Evolutionary conservation across 2,329 filamentous ascomycete species (phyloP), one percentile per base, ranked within the genome.

Genomic region (Didymellaceae sp.): DNA sequence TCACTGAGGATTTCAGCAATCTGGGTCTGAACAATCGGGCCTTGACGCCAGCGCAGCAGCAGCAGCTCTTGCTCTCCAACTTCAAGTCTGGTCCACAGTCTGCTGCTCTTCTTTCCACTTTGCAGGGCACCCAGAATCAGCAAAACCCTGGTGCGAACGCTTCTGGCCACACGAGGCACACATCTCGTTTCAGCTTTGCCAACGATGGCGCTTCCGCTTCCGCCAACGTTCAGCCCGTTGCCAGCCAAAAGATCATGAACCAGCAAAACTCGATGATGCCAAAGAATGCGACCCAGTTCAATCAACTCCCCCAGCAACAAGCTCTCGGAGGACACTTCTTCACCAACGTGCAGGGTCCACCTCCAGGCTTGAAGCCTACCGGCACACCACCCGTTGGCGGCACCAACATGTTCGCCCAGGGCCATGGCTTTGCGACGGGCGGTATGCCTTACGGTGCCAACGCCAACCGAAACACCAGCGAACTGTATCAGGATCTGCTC

Each of bases 291-390:
- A 69, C 63, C 35, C 77, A 78, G 26, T 81, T 80, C 63, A 84
- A 72, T 74, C 76, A 80, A 57, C 64, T 81, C 41, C 75, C 75
- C 43, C 82, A 84, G 61, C 81, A 83, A 62, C 77, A 80, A 59
- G 66, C 75, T 38, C 70, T 82, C 42, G 74, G 81, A 58, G 84
- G 81, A 58, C 89, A 90, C 57, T 94, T 91, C 70, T 97, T 94
- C 72, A 84, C 87, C 38, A 87, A 86, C 45, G 91, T 97, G 66
- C 91, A 95, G 65, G 93, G 92, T 3, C 94, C 95, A 21, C 94
- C 94, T 52, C 95, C 94, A 0, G 94, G 94, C 8, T 80, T 99
- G 21, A 99, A 99, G 77, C 95, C 93, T 17, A 92, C 92, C 2
- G 91, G 91, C 32, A 97, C 93, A 14, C 93, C 94, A 50, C 93